Evolutionary conservation across 148 eudicot species (phyloP), one percentile per base, ranked within the genome.

Genomic region (Chenopodium album): DNA sequence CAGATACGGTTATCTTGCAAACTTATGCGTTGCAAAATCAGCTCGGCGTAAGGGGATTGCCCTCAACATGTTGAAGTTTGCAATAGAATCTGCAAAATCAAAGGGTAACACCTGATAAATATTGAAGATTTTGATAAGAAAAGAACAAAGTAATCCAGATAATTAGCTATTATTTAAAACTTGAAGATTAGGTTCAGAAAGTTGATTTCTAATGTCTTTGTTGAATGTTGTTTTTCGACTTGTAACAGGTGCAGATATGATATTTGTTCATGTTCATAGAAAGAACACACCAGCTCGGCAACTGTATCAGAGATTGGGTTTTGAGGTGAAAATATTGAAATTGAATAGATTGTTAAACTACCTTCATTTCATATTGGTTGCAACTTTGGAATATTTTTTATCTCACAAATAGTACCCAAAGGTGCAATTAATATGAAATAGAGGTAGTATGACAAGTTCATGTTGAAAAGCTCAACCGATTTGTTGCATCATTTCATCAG

Each of bases 31-130:
- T 62, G 84, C 97, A 3, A 95, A 90, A 83, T 85, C 92, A 50
- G 91, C 96, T 14, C 92, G 97, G 0, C 90, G 97, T 56, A 89
- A 87, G 78, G 94, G 98, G 23, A 89, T 95, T 75, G 98, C 93
- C 72, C 85, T 70, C 60, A 93, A 86, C 87, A 95, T 95, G 98
- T 59, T 95, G 88, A 82, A 65, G 74, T 90, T 90, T 63, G 96
- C 98, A 28, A 79, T 93, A 23, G 65, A 83, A 68, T 86, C 87
- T 56, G 97, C 97, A 70, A 88, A 89, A 86, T 79, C 76, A 2
- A 73, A 88, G 46, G 97, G 98, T 93, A 80, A 79, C 81, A 4
- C 1, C 1, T 20, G 59, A 1, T 17, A 62, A 74, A 16, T 74
- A 46, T 23, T 17, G 13, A 3, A 47, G 48, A n/a, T 9, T 69